Conservation (phyloP, 768 basidiomycete species). For the Mycena vitilis region DNA sequence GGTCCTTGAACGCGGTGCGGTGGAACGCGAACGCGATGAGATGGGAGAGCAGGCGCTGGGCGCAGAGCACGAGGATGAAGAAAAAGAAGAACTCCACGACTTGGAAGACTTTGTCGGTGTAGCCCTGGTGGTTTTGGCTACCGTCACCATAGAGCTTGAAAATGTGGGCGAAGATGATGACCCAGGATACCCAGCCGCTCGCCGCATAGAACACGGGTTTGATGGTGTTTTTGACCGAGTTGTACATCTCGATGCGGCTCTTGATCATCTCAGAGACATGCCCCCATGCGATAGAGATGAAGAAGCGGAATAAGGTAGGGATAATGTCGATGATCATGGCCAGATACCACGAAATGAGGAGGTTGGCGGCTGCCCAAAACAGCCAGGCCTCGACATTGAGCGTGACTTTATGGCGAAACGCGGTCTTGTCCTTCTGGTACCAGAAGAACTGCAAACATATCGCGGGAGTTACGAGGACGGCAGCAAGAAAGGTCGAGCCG, state of each 20-base stretch:
- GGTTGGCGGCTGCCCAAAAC: constrained; percentile 84
- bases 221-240: constrained; percentile 73
- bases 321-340: constrained; percentile 78
- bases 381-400: constrained; percentile 82
- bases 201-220: constrained; percentile 82
- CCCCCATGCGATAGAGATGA: constrained; percentile 75
- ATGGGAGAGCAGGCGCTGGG: constrained; percentile 77
- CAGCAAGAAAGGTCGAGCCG: constrained; percentile 76
- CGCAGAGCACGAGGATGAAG: constrained; percentile 69
- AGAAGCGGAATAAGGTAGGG: constrained; percentile 63
- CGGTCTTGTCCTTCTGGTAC: constrained; percentile 70
- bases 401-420: constrained; percentile 67
- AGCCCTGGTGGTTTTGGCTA: constrained; percentile 63
- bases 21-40: constrained; percentile 82
- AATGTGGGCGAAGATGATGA: constrained; percentile 77
- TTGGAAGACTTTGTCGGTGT: constrained; percentile 70
- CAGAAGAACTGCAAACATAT: constrained; percentile 77
- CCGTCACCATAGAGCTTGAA: constrained; percentile 63
- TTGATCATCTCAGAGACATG: constrained; percentile 80
- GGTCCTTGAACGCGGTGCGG: constrained; percentile 80
- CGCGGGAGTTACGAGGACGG: constrained; percentile 68
- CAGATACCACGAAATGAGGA: constrained; percentile 83
- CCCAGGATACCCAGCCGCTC: constrained; percentile 79
- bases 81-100: constrained; percentile 83
- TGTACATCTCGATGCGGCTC: constrained; percentile 74